Conservation (phyloP, 2,329 filamentous ascomycete species). For the Aspergillus amoenus region DNA sequence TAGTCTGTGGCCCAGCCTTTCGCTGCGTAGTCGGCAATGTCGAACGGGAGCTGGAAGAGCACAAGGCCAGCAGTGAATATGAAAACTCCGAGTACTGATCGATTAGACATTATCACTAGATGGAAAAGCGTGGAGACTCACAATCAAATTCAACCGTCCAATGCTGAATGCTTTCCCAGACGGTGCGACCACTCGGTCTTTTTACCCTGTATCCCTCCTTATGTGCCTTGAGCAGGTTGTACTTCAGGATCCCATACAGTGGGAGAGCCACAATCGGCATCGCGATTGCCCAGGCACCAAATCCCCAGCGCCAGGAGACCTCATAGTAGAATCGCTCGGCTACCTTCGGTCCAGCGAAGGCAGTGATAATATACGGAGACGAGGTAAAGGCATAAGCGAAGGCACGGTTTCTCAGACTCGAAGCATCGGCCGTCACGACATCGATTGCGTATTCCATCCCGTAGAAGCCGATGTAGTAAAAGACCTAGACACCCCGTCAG, state of each 20-base stretch:
- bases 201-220: constrained; percentile 50
- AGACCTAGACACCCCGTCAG: constrained; percentile 40
- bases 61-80: constrained; percentile 61
- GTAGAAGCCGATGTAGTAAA: constrained; percentile 59
- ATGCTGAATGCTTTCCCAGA: neutral
- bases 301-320: constrained; percentile 62
- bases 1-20: constrained; percentile 45
- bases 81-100: constrained; percentile 57
- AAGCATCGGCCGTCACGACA: constrained; percentile 63
- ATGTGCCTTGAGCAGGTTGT: constrained; percentile 57
- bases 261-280: constrained; percentile 58
- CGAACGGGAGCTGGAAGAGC: constrained; percentile 66
- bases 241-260: constrained; percentile 54
- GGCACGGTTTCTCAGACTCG: constrained; percentile 59
- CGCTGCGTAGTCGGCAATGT: constrained; percentile 44
- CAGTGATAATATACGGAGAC: constrained; percentile 64
- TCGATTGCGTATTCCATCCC: constrained; percentile 58
- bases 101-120: no score
- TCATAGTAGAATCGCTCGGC: constrained; percentile 49
- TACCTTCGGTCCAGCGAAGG: constrained; percentile 57
- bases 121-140: neutral
- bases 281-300: constrained; percentile 62
- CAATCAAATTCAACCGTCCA: neutral
- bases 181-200: neutral
- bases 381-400: constrained; percentile 62